Conservation (phyloP, 108 stramenopile species). For the Nitzschia inconspicua region DNA sequence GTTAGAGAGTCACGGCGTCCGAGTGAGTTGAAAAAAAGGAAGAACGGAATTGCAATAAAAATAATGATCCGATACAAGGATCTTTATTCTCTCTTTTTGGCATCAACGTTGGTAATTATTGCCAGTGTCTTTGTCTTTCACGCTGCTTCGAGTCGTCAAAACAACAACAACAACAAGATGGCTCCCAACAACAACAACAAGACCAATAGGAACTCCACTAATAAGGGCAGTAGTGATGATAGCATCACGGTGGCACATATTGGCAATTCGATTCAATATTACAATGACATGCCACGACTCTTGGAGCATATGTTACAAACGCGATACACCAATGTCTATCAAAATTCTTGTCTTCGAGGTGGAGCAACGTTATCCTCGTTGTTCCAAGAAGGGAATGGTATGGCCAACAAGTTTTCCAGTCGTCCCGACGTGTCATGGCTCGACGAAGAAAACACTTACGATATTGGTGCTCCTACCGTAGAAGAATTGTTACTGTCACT, state of each 20-base stretch:
- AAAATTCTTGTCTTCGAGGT: conserved; percentile 67
- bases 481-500: conserved; percentile 23
- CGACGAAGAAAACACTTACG: conserved; percentile 35
- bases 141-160: neutral
- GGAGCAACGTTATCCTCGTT: conserved; percentile 47
- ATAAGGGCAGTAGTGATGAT: too few species aligned
- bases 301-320: conserved; percentile 38
- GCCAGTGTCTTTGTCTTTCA: neutral
- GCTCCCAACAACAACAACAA: conserved; percentile 4
- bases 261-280: conserved; percentile 78
- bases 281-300: conserved; percentile 71
- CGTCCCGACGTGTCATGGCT: conserved; percentile 18
- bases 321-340: conserved; percentile 16
- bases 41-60: too few species aligned
- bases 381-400: conserved; percentile 63
- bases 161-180: neutral
- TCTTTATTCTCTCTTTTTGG: too few species aligned
- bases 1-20: too few species aligned
- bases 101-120: too few species aligned
- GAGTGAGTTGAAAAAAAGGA: too few species aligned
- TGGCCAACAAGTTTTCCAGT: conserved; percentile 52
- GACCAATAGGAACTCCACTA: too few species aligned
- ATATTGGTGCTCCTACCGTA: conserved; percentile 67
- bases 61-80: too few species aligned
- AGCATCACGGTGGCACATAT: conserved; percentile 35